phyloP scores from a whole-genome alignment of 1,284 basidiomycete genomes.

The Microbotryum saponariae region DNA sequence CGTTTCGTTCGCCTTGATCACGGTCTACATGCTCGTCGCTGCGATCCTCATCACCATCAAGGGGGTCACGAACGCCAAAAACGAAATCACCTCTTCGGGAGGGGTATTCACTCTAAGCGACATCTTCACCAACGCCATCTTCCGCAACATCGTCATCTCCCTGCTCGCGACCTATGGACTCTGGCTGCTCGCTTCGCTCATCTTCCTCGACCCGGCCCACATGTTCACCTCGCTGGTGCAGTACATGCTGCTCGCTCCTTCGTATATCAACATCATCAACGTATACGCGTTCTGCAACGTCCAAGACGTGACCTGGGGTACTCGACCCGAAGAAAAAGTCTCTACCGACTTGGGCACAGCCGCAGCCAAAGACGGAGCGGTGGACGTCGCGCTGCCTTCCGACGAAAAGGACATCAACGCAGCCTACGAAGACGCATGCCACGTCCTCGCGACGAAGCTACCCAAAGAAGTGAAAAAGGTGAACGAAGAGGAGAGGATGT shows the following conservation, averaged over 20 bases:
- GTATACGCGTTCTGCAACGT: constrained; percentile 59
- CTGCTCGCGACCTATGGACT: constrained; percentile 76
- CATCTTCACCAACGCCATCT: constrained; percentile 66
- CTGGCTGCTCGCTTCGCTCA: constrained; percentile 68
- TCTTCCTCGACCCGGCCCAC: constrained; percentile 71
- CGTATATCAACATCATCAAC: constrained; percentile 84
- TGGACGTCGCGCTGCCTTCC: constrained; percentile 70
- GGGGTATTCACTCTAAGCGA: constrained; percentile 48
- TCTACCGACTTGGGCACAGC: constrained; percentile 29
- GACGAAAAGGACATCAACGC: constrained; percentile 79
- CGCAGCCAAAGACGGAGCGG: constrained; percentile 51
- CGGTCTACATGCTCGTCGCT: constrained; percentile 80
- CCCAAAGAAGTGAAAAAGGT: constrained; percentile 58
- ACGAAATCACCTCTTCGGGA: constrained; percentile 46
- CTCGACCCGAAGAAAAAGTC: constrained; percentile 38
- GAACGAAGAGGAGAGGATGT: constrained; percentile 61
- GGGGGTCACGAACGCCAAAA: constrained; percentile 52
- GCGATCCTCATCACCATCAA: constrained; percentile 73
- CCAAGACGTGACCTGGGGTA: constrained; percentile 39
- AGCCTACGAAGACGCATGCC: constrained; percentile 74
- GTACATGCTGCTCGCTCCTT: constrained; percentile 83
- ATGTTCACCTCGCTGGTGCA: constrained; percentile 81
- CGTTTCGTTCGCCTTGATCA: constrained; percentile 77
- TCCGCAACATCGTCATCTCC: constrained; percentile 74
- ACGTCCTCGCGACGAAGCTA: constrained; percentile 61